Evolutionary conservation across 257 asterid genomes (phyloP).

Genomic region (Rehmannia glutinosa): DNA sequence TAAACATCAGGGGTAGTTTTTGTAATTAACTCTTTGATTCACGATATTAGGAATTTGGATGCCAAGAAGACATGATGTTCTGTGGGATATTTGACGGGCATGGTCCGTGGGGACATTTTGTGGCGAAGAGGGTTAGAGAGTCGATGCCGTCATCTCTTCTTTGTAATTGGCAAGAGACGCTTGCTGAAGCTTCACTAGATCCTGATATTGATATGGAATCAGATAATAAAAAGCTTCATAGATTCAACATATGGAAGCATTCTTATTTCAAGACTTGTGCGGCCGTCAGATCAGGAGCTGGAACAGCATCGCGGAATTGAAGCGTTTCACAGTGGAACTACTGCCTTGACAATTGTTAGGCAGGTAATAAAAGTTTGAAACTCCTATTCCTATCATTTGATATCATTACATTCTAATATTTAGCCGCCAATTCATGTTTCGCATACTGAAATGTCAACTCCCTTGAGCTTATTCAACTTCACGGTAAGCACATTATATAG

Average conservation of each 20-base stretch:
- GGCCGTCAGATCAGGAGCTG: conserved; percentile 80
- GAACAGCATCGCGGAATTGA: conserved; percentile 66
- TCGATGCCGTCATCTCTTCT: conserved; percentile 61
- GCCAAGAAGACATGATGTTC: conserved; percentile 89
- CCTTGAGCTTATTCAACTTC: background rate
- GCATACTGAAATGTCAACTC: background rate
- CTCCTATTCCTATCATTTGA: background rate
- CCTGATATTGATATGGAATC: conserved; percentile 44
- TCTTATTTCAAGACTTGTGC: conserved; percentile 87
- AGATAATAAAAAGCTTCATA: conserved; percentile 49
- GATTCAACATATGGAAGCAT: conserved; percentile 73
- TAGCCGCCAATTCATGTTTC: background rate
- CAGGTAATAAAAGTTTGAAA: conserved; percentile 44
- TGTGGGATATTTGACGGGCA: conserved; percentile 97
- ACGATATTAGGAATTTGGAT: conserved; percentile 68
- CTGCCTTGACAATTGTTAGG: conserved; percentile 66
- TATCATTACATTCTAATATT: background rate
- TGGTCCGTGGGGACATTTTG: conserved; percentile 92
- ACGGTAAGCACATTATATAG: background rate
- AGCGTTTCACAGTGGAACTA: conserved; percentile 74
- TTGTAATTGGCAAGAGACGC: conserved; percentile 68
- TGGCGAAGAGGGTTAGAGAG: conserved; percentile 73
- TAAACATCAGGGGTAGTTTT: background rate
- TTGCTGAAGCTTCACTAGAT: conserved; percentile 58
- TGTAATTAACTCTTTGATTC: background rate